These are phyloP conservation scores for Colletotrichum salicis DNA, from an alignment of 2,329 filamentous ascomycete species.

Conservation along the genomic window DNA sequence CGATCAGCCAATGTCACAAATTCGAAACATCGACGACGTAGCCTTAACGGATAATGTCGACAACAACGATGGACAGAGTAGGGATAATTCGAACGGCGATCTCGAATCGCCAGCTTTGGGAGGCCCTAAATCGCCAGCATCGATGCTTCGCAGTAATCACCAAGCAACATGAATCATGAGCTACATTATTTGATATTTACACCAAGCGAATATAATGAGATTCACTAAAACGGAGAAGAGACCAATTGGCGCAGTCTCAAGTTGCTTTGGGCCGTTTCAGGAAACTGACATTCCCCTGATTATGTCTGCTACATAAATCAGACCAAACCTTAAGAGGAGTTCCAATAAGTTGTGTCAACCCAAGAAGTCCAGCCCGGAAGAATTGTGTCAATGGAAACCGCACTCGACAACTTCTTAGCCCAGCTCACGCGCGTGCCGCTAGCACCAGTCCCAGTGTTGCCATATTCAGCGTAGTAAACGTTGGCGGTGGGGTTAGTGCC, in stretches of 20 bases:
- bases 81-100: neutral
- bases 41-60: neutral
- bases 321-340: neutral
- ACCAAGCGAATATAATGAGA: fast-evolving
- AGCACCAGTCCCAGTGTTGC: slow-evolving; percentile 67
- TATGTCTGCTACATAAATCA: too few species aligned
- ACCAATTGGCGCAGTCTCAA: too few species aligned
- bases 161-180: neutral
- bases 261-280: too few species aligned
- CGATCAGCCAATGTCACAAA: neutral
- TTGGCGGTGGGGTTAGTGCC: slow-evolving; percentile 59
- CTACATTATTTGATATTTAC: neutral
- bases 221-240: neutral
- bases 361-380: slow-evolving; percentile 26
- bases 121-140: neutral
- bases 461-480: slow-evolving; percentile 68
- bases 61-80: neutral
- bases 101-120: too few species aligned
- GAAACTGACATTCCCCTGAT: too few species aligned
- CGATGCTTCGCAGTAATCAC: neutral
- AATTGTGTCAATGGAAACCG: slow-evolving; percentile 45
- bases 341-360: slow-evolving; percentile 32
- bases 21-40: too few species aligned
- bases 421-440: slow-evolving; percentile 62
- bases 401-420: slow-evolving; percentile 46